Evolutionary conservation across 2,329 filamentous ascomycete species (phyloP), one percentile per base, ranked within the genome.

Genomic region (Drechmeria coniospora): DNA sequence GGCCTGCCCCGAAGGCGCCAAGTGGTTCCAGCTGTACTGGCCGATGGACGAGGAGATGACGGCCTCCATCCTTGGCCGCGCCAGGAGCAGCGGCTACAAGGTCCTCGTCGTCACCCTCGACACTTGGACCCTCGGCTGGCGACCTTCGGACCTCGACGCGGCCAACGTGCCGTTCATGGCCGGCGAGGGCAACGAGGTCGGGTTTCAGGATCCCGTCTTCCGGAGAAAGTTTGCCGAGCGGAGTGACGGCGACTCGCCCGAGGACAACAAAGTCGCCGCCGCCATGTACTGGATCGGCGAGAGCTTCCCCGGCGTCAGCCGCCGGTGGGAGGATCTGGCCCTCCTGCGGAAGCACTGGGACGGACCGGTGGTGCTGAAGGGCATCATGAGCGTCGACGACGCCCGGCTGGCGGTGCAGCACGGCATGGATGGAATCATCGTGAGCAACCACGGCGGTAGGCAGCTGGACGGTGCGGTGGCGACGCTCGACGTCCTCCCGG

Each of bases 21-120:
- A 74, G 8, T 84, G 75, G 74, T 84, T 65, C 45, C 79, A 84
- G 44, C 62, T 84, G 0, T 84, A 84, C 53, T 82, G 76, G 74
- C 77, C 78, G 0, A 52, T 61, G 13, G 65, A 69, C 30, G 64
- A 82, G 28, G 66, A 74, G 3, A 56, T 82, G 30, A 82, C 77
- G 0, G 53, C 63, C 0, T 77, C 68, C 2, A 52, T 83, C 11
- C 57, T 83, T 4, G 44, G 50, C 2, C 62, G 76, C 0, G 79
- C 76, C 1, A 70, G 69, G 42, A 56, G 51, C 0, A 63, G 57
- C 18, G 77, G 76, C 1, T 83, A 63, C 50, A 62, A 60, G 19
- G 74, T 72, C 1, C 57, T 83, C 0, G 67, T 83, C 6, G 72
- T 84, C 1, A 84, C 79, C 0, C 57, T 82, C 0, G 79, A 84